Percentiles rank a stretch among this genome's conserved stretches.
Conservation (phyloP, 75 land plant genomes). For the Sequoia sempervirens region DNA sequence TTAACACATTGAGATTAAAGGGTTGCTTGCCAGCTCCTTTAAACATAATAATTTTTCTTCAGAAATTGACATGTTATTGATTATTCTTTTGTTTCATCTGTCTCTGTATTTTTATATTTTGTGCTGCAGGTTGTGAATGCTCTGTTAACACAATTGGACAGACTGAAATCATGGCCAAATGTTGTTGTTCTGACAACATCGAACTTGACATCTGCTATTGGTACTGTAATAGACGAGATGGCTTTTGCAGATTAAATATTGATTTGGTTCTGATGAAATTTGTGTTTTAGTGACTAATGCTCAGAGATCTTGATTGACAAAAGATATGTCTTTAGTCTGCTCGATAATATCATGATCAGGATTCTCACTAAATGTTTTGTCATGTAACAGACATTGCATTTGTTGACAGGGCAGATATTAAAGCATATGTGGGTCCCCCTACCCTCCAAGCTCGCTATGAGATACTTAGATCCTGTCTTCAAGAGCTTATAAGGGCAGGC, state of each 20-base stretch:
- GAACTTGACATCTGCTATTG: constrained; percentile 88
- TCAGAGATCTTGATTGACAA: not conserved
- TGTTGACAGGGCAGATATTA: constrained; percentile 94
- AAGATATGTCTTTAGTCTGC: not conserved
- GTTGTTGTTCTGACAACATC: constrained; percentile 89
- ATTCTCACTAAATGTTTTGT: not conserved
- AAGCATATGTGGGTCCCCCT: constrained; percentile 91
- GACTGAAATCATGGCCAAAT: constrained; percentile 77
- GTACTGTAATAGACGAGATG: constrained; percentile 24
- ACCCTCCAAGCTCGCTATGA: constrained; percentile 85
- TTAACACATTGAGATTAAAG: not conserved
- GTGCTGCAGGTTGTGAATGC: constrained; percentile 86
- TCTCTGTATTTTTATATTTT: not conserved
- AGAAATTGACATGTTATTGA: not conserved
- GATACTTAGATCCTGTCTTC: constrained; percentile 73
- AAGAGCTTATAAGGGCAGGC: constrained; percentile 64
- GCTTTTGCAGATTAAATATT: not conserved
- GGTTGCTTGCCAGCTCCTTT: not conserved
- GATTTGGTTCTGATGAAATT: not conserved
- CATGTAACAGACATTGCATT: constrained; percentile 83
- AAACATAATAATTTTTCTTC: not conserved
- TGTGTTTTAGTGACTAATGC: not conserved
- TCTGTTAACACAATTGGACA: constrained; percentile 87
- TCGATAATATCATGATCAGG: not conserved
- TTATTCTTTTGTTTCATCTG: not conserved